Percentiles rank a stretch among this genome's conserved stretches.
Evolutionary conservation across 2,329 filamentous ascomycete genomes (phyloP).

Genomic region (Fusarium camptoceras): DNA sequence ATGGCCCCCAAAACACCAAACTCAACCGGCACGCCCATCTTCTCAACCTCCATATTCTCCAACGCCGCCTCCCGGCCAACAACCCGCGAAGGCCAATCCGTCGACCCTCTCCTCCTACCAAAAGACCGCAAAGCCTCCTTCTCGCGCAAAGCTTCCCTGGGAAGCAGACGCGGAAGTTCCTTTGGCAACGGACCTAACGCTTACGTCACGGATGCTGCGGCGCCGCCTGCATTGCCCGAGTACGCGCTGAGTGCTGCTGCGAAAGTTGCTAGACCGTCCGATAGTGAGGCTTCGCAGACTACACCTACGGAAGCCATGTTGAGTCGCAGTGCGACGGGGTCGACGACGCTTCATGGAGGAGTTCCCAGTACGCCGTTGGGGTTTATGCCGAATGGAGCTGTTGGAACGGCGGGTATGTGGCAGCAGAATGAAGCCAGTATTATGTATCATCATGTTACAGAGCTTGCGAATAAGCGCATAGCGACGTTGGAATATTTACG

Average conservation of each 20-base stretch:
- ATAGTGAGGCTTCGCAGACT: slow-evolving; percentile 7
- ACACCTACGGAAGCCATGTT: slow-evolving; percentile 57
- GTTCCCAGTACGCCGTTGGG: slow-evolving; percentile 24
- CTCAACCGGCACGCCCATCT: slow-evolving; percentile 50
- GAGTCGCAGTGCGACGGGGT: slow-evolving; percentile 54
- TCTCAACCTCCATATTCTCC: slow-evolving; percentile 54
- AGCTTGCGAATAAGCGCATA: slow-evolving; percentile 91
- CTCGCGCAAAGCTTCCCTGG: slow-evolving; percentile 65
- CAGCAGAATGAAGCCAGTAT: slow-evolving; percentile 61
- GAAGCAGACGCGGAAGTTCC: slow-evolving; percentile 56
- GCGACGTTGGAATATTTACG: slow-evolving; percentile 92
- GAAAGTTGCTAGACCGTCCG: slow-evolving; percentile 52
- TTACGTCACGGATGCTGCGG: slow-evolving; percentile 59
- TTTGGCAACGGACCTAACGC: slow-evolving; percentile 53
- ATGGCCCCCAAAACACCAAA: slow-evolving; percentile 46
- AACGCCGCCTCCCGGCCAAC: slow-evolving; percentile 49
- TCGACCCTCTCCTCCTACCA: slow-evolving; percentile 48
- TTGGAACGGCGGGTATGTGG: slow-evolving; percentile 45
- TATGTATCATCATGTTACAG: slow-evolving; percentile 77
- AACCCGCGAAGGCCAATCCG: slow-evolving; percentile 54
- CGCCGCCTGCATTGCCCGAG: slow-evolving; percentile 66
- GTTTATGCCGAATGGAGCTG: slow-evolving; percentile 30
- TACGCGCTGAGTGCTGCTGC: slow-evolving; percentile 64
- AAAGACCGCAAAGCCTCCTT: slow-evolving; percentile 66
- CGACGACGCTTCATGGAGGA: slow-evolving; percentile 47